A percentile compares a stretch with the other conserved stretches of the same genome.
Evolutionary conservation across 2,329 filamentous ascomycete genomes (phyloP).

Genomic region (Parastagonospora nodorum): DNA sequence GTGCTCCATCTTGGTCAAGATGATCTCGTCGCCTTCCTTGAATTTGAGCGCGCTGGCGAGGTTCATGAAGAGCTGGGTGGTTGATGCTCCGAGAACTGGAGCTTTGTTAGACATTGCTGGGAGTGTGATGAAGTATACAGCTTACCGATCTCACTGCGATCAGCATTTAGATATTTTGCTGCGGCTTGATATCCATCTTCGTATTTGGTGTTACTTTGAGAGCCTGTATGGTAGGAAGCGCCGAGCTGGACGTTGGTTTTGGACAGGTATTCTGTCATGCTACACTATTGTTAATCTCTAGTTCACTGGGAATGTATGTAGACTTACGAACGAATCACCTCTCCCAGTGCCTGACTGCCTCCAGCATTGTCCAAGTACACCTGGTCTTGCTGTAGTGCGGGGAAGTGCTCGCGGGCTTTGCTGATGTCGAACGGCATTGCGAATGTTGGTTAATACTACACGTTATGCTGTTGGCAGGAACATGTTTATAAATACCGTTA

Average conservation of each 20-base stretch:
- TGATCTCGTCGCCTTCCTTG: conserved; percentile 63
- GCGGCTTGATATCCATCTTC: conserved; percentile 65
- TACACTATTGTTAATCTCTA: conserved; percentile 7
- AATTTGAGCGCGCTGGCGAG: conserved; percentile 51
- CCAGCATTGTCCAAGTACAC: conserved; percentile 81
- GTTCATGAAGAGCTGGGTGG: conserved; percentile 78
- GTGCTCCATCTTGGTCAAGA: conserved; percentile 75
- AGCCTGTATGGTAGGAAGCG: conserved; percentile 67
- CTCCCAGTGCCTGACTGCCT: conserved; percentile 70
- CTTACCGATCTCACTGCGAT: conserved; percentile 66
- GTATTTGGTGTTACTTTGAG: conserved; percentile 65
- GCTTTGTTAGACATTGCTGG: not conserved
- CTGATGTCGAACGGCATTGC: conserved; percentile 58
- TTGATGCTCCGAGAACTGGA: conserved; percentile 71
- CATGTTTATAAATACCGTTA: not conserved
- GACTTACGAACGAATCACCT: conserved; percentile 68
- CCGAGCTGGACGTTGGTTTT: conserved; percentile 77
- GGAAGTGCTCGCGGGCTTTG: conserved; percentile 66
- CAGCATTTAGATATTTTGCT: conserved; percentile 73
- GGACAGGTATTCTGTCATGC: conserved; percentile 69
- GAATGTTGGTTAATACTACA: not conserved
- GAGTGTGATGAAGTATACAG: not conserved
- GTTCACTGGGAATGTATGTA: too few relatives aligned
- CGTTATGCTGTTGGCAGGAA: not conserved
- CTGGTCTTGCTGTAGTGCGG: conserved; percentile 68